Conservation (phyloP, 1,284 basidiomycete species). For the Mycena citricolor region DNA sequence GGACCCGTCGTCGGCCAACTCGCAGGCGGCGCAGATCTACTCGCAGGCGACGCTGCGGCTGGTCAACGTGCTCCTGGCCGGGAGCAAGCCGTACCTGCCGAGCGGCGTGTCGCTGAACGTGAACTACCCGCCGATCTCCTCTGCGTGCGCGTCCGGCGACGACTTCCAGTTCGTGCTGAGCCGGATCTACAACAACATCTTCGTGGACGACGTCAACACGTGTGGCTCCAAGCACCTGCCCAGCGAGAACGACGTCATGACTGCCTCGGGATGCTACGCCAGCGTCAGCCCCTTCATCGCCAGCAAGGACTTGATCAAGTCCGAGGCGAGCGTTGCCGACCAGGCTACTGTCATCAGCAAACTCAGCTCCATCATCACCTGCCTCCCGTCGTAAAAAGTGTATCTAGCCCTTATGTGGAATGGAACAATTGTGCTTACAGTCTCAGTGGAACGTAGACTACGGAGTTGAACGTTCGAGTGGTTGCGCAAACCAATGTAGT, state of each 20-base stretch:
- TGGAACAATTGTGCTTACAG: no score
- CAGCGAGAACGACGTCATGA: constrained; percentile 31
- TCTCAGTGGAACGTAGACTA: no score
- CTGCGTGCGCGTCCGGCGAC: constrained; percentile 29
- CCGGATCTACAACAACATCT: constrained; percentile 27
- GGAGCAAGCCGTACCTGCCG: constrained; percentile 33
- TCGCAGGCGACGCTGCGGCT: constrained; percentile 36
- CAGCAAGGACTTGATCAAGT: constrained; percentile 3
- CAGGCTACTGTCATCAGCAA: constrained; percentile 2
- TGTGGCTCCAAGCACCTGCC: constrained; percentile 35
- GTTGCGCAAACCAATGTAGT: no score
- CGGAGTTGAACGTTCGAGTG: neutral
- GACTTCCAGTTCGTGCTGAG: constrained; percentile 39
- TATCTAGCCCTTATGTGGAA: no score
- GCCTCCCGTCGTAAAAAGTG: no score
- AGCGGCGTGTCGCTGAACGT: constrained; percentile 36
- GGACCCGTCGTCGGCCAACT: constrained; percentile 29
- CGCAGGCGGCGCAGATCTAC: constrained; percentile 35
- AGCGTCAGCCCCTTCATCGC: constrained; percentile 37
- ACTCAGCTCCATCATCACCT: no score
- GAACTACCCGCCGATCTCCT: constrained; percentile 35
- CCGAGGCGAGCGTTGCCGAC: neutral
- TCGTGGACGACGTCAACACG: constrained; percentile 30
- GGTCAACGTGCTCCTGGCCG: constrained; percentile 32
- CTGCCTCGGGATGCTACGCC: constrained; percentile 33